Evolutionary conservation across 108 stramenopile species (phyloP), one percentile per base, ranked within the genome.

Genomic region (Fistulifera pelliculosa): DNA sequence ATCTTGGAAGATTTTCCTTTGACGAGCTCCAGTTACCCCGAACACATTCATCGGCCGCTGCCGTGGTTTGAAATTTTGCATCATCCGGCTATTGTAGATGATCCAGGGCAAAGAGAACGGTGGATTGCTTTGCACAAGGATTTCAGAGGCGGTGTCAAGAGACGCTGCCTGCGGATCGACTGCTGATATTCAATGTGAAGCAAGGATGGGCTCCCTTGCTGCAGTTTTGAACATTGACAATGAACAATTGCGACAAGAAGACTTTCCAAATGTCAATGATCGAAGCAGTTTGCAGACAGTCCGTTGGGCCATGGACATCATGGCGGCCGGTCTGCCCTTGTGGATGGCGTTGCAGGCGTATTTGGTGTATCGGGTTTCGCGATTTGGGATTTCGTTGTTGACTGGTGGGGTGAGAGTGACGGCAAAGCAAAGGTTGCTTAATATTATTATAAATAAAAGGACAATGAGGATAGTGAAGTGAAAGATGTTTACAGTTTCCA

Each of bases 181-280:
- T 77, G 13, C 45, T 77, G 56, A 44, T 70, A 5, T 69, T 73
- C 22, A 63, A 69, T 58, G 71, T 69, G 22, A 58, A 64, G 52
- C 38, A 73, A 22, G 76, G 76, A 0, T 77, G 76, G 76, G 68
- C 49, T 26, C 64, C n/a, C 76, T n/a, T n/a, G 27, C 63, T 64
- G 25, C 15, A 50, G n/a, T 77, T 77, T 62, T 77, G 21, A 68
- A 47, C 11, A 14, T 66, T 23, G 47, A 48, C 0, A 45, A 56
- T 2, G 60, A 51, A 16, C 6, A 35, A 35, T 68, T 66, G 6
- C 14, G 6, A n/a, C 19, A 54, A 1, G n/a, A 39, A 31, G 22
- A 13, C 21, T 74, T 67, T 62, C 73, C 73, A 12, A 35, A 69
- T 63, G 50, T 43, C 49, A 68, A 68, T 52, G 52, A 56, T 25